Percentiles rank a stretch among this genome's conserved stretches.
Evolutionary conservation across 768 basidiomycete genomes (phyloP).

Genomic region (Vararia minispora): DNA sequence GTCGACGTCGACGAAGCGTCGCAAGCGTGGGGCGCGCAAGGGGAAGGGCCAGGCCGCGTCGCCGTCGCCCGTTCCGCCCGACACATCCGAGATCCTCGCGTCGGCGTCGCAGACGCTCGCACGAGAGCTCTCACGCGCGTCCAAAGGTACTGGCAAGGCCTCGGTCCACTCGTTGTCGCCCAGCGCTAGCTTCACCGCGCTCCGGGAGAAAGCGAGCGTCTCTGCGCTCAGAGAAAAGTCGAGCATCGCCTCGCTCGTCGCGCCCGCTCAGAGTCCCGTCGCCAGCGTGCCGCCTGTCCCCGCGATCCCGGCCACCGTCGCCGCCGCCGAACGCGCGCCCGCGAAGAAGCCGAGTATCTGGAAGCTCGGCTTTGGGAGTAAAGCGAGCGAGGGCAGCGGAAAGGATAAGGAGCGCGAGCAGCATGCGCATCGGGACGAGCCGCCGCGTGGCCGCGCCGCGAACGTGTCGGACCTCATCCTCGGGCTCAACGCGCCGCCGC

Average conservation of each 20-base stretch:
- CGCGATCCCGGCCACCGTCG: slow-evolving; percentile 26
- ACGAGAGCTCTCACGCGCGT: slow-evolving; percentile 66
- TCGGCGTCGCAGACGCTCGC: slow-evolving; percentile 74
- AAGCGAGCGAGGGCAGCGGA: slow-evolving; percentile 38
- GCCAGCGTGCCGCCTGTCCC: slow-evolving; percentile 22
- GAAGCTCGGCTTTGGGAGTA: slow-evolving; percentile 71
- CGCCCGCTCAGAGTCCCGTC: slow-evolving; percentile 13
- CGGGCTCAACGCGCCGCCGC: slow-evolving; percentile 43
- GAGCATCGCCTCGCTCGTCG: slow-evolving; percentile 3
- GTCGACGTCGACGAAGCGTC: slow-evolving; percentile 64
- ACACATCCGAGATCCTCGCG: slow-evolving; percentile 60
- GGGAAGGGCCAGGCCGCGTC: slow-evolving; percentile 56
- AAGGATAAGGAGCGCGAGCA: slow-evolving; percentile 7
- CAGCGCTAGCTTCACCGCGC: too few relatives aligned
- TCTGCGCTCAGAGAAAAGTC: not conserved
- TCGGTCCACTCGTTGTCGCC: slow-evolving; percentile 5
- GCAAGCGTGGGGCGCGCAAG: slow-evolving; percentile 80
- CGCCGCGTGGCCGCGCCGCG: slow-evolving; percentile 51
- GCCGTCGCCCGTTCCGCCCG: slow-evolving; percentile 28
- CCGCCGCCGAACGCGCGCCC: slow-evolving; percentile 14
- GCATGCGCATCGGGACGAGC: slow-evolving; percentile 13
- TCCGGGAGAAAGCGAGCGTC: too few relatives aligned
- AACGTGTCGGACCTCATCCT: slow-evolving; percentile 71
- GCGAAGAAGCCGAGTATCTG: slow-evolving; percentile 79
- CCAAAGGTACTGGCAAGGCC: slow-evolving; percentile 12